These are phyloP conservation scores for Vitis hybrid DNA, from an alignment of 177 flowering plant species.

Conservation along the genomic window DNA sequence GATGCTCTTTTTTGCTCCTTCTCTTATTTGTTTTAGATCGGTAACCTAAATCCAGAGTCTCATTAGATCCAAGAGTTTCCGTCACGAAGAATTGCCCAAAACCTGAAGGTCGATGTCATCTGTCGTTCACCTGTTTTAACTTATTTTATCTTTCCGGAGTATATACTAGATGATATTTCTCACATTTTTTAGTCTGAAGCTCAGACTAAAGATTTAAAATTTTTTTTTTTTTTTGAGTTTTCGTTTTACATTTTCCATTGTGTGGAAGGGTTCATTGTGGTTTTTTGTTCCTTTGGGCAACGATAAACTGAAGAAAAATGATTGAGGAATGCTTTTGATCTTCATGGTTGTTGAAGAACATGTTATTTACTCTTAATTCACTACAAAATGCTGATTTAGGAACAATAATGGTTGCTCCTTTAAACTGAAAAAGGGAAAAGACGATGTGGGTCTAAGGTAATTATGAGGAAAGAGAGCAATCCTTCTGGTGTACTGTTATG, in stretches of 20 bases:
- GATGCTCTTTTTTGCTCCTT: neutral
- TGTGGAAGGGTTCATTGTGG: neutral
- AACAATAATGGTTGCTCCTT: no score
- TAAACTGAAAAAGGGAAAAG: no score
- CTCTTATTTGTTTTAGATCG: neutral
- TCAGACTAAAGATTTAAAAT: neutral
- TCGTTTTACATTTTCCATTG: neutral
- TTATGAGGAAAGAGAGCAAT: neutral
- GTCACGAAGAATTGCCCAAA: neutral
- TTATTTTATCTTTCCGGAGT: neutral
- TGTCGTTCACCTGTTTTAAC: neutral
- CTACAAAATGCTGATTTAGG: no score
- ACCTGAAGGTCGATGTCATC: neutral
- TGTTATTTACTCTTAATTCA: no score
- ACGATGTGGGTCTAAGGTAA: no score
- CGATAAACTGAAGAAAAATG: no score
- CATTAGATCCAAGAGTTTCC: slow-evolving; percentile 3
- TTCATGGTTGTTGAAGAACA: no score
- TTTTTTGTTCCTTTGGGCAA: slow-evolving; percentile 1
- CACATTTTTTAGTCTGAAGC: neutral
- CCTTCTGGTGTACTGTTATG: neutral
- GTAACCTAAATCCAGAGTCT: neutral
- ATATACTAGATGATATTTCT: neutral
- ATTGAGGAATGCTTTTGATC: no score
- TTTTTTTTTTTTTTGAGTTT: neutral